Evolutionary conservation across 2,329 filamentous ascomycete genomes (phyloP), one percentile per base, ranked within the genome.

Genomic region (Graphium sp.): DNA sequence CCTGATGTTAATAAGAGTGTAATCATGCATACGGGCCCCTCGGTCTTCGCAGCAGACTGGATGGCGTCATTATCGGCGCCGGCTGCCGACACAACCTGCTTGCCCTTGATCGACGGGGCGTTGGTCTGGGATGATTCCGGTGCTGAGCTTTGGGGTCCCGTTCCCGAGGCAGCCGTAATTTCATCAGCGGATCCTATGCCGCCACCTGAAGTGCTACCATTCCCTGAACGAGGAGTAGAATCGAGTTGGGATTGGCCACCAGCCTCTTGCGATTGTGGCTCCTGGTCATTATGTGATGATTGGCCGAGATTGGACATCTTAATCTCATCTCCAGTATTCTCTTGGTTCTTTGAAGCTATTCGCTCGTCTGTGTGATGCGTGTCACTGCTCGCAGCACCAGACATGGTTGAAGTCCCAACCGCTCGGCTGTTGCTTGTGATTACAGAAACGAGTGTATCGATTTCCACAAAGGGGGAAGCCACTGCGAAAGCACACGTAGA

Each of bases 1-100:
- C 85, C 85, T 1, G 60, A 83, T 0, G 76, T 81, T 32, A 93
- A 65, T 21, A 94, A 66, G 21, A 95, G 61, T 29, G 82, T 91
- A 39, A 95, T 91, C 36, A 68, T 66, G 46, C 81, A 72, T 6
- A 65, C 57, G 6, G 57, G 54, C 1, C 45, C 44, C 9, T 46
- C 41, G 24, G 52, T 49, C 4, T 44, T 35, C 17, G 35, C 35
- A 10, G 40, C 41, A 9, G 42, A 36, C n/a, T 47, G 43, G 16
- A 48, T 41, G 21, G 47, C 43, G 25, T 46, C 48, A 20, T 59
- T 49, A 22, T 60, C 51, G 26, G 60, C 49, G 54, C 52, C 17
- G 47, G 49, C 19, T 56, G 18, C 25, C n/a, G 17, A 24, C 13
- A 16, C 38, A 10, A 38, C 21, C 5, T 37, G 48, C 34, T 56